Percentiles rank a stretch among this genome's conserved stretches.
Evolutionary conservation across 164 flowering plant species (phyloP).

Genomic region (Liriodendron chinense): DNA sequence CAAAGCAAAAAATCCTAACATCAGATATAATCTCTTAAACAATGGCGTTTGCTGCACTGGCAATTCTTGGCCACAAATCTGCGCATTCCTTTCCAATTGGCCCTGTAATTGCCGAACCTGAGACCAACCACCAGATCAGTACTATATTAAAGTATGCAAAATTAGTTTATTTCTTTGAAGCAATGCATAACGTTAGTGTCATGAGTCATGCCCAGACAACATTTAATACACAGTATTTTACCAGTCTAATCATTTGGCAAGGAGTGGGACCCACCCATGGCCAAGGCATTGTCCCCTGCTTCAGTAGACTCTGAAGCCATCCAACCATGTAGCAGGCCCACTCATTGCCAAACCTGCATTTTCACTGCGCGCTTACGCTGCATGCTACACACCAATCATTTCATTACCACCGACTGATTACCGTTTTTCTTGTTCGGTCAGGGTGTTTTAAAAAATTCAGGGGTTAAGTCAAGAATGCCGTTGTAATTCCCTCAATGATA

Average conservation of each 20-base stretch:
- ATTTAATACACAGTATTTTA: background rate
- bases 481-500: background rate
- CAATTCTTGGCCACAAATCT: constrained; percentile 51
- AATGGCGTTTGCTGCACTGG: constrained; percentile 50
- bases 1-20: background rate
- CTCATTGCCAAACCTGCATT: too few species aligned
- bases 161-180: background rate
- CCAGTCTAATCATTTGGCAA: too few species aligned
- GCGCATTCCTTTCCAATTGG: constrained; percentile 60
- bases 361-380: too few species aligned
- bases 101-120: constrained; percentile 49
- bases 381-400: too few species aligned
- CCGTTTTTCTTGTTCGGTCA: too few species aligned
- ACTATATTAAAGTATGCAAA: background rate
- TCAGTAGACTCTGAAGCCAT: too few species aligned
- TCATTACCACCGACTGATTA: too few species aligned
- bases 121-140: background rate
- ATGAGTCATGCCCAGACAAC: background rate
- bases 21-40: constrained; percentile 19
- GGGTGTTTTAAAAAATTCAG: too few species aligned
- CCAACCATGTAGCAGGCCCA: too few species aligned
- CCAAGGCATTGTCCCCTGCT: too few species aligned
- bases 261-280: too few species aligned
- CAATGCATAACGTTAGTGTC: background rate
- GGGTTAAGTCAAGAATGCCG: background rate